phyloP scores from a whole-genome alignment of 176 grass and related monocot genomes.

The Carex cristatella region DNA sequence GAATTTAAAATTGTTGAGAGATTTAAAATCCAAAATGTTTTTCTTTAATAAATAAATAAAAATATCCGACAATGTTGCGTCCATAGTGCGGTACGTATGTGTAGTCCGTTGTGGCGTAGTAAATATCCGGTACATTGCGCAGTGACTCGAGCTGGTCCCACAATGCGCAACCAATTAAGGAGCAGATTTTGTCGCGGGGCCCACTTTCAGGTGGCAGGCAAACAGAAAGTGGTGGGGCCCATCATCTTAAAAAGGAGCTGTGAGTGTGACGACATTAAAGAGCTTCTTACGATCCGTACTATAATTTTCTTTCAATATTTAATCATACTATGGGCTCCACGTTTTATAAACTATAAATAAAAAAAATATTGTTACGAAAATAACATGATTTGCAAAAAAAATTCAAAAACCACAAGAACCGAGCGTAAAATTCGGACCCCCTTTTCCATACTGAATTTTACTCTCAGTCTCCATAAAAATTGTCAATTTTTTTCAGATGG shows the following conservation, averaged over 20 bases:
- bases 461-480: too few species aligned
- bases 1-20: neutral
- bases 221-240: conserved; percentile 22
- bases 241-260: neutral
- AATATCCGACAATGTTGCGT: neutral
- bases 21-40: neutral
- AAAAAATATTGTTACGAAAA: too few species aligned
- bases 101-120: conserved; percentile 7
- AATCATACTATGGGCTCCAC: neutral
- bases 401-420: too few species aligned
- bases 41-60: neutral
- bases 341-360: too few species aligned
- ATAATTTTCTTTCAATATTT: conserved; percentile 1
- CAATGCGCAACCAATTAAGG: neutral
- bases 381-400: too few species aligned
- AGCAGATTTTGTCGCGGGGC: neutral
- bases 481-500: too few species aligned
- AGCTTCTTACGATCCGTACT: conserved; percentile 16
- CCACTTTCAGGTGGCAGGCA: conserved; percentile 31
- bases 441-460: too few species aligned
- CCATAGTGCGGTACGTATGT: neutral
- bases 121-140: conserved; percentile 22
- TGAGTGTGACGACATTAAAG: conserved; percentile 15
- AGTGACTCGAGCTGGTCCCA: neutral
- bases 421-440: too few species aligned